A percentile compares a stretch with the other conserved stretches of the same genome.
These are phyloP conservation scores for Yamadazyma aaseri DNA, from an alignment of 1,139 yeast species.

Conservation along the genomic window DNA sequence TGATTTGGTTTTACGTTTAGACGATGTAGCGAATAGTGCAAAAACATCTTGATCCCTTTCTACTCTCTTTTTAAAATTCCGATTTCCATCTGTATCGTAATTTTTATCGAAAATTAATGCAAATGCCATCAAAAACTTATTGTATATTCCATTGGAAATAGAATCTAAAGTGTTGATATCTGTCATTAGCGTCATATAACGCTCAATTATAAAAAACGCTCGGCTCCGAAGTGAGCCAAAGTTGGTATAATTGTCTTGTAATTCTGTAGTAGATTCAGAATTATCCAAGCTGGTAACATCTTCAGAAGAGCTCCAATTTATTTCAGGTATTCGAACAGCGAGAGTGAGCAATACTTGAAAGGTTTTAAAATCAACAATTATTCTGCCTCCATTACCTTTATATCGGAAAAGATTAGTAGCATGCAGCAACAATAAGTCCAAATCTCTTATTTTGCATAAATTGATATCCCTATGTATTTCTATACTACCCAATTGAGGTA, in stretches of 20 bases:
- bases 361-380: slow-evolving; percentile 17
- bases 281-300: slow-evolving; percentile 21
- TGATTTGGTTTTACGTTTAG: too few species aligned
- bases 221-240: slow-evolving; percentile 25
- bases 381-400: neutral
- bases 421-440: slow-evolving; percentile 31
- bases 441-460: slow-evolving; percentile 25
- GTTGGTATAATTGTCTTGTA: slow-evolving; percentile 19
- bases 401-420: slow-evolving; percentile 15
- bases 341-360: slow-evolving; percentile 33
- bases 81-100: too few species aligned
- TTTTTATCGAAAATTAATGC: too few species aligned
- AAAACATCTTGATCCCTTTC: neutral
- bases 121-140: neutral
- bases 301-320: slow-evolving; percentile 26
- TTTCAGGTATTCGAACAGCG: slow-evolving; percentile 25
- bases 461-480: slow-evolving; percentile 17
- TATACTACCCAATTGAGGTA: slow-evolving; percentile 9
- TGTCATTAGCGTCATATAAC: slow-evolving; percentile 9
- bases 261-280: slow-evolving; percentile 18
- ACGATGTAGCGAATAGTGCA: slow-evolving; percentile 4
- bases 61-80: too few species aligned
- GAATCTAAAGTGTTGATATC: neutral
- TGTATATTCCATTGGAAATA: neutral
- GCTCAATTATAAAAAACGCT: slow-evolving; percentile 17